These are phyloP conservation scores for Phanerochaete sordida DNA, from an alignment of 768 basidiomycete species.

Conservation along the genomic window DNA sequence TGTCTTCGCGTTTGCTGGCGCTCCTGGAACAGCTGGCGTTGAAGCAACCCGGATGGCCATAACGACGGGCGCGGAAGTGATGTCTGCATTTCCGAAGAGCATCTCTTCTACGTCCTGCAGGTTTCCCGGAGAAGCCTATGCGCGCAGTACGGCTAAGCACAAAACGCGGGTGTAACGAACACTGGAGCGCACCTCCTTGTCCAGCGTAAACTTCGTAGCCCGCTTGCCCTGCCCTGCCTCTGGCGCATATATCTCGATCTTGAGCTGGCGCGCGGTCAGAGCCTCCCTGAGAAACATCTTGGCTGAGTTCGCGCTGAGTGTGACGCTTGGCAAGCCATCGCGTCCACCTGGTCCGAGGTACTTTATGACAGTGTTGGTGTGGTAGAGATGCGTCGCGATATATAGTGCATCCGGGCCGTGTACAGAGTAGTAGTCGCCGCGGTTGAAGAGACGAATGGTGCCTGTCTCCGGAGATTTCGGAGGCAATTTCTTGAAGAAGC, in stretches of 20 bases:
- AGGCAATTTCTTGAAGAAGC: constrained; percentile 61
- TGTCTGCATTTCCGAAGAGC: constrained; percentile 78
- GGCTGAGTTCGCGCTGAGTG: constrained; percentile 71
- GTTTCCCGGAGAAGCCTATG: constrained; percentile 71
- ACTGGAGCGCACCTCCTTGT: constrained; percentile 62
- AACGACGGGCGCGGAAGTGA: constrained; percentile 81
- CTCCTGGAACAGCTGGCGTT: constrained; percentile 38
- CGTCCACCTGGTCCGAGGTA: constrained; percentile 72
- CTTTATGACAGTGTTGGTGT: constrained; percentile 90
- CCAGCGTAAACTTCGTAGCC: constrained; percentile 67
- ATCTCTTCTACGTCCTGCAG: constrained; percentile 48
- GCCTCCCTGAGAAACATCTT: constrained; percentile 85
- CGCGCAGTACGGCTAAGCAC: not conserved
- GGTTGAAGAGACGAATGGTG: constrained; percentile 84
- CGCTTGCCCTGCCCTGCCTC: constrained; percentile 75
- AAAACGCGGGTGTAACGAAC: not conserved
- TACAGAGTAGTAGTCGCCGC: constrained; percentile 81
- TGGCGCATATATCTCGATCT: constrained; percentile 87
- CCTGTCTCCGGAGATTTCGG: constrained; percentile 71
- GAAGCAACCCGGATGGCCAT: constrained; percentile 81
- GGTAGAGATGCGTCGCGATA: constrained; percentile 78
- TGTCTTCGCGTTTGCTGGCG: constrained; percentile 48
- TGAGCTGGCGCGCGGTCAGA: constrained; percentile 83
- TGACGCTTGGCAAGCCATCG: constrained; percentile 68
- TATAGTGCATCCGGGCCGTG: constrained; percentile 89